Evolutionary conservation across 228 moss, liverwort and hornwort species (phyloP).

Genomic region (Sphagnum magellanicum): DNA sequence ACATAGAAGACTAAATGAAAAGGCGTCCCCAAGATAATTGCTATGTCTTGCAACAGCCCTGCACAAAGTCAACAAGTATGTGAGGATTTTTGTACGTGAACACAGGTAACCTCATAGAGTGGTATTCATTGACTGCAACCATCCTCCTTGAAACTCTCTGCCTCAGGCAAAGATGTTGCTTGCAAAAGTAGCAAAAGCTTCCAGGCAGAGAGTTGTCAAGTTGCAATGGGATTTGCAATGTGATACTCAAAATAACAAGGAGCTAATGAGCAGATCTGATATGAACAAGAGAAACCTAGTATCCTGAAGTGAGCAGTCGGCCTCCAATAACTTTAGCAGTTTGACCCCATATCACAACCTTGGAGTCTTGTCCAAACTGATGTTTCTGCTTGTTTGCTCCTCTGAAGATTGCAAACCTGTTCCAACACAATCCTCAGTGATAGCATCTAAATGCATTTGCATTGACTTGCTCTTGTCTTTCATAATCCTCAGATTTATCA

Average conservation of each 20-base stretch:
- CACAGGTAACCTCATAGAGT: no score
- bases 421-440: slow-evolving; percentile 2
- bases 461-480: no score
- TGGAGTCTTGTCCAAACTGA: slow-evolving; percentile 76
- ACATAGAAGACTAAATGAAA: slow-evolving; percentile 92
- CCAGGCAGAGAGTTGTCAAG: no score
- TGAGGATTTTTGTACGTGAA: neutral
- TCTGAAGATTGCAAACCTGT: slow-evolving; percentile 77
- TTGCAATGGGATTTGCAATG: no score
- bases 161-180: no score
- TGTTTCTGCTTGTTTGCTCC: slow-evolving; percentile 96
- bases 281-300: slow-evolving; percentile 24
- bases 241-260: neutral
- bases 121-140: no score
- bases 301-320: slow-evolving; percentile 78
- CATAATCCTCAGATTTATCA: no score
- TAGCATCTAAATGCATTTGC: no score
- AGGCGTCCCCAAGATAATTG: slow-evolving; percentile 95
- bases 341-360: slow-evolving; percentile 78
- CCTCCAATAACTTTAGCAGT: slow-evolving; percentile 72
- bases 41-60: slow-evolving; percentile 96
- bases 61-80: slow-evolving; percentile 4
- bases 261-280: neutral
- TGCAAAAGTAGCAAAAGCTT: no score
- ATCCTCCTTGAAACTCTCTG: no score